Evolutionary conservation across 2,329 filamentous ascomycete genomes (phyloP).

Genomic region (Remersonia thermophila): DNA sequence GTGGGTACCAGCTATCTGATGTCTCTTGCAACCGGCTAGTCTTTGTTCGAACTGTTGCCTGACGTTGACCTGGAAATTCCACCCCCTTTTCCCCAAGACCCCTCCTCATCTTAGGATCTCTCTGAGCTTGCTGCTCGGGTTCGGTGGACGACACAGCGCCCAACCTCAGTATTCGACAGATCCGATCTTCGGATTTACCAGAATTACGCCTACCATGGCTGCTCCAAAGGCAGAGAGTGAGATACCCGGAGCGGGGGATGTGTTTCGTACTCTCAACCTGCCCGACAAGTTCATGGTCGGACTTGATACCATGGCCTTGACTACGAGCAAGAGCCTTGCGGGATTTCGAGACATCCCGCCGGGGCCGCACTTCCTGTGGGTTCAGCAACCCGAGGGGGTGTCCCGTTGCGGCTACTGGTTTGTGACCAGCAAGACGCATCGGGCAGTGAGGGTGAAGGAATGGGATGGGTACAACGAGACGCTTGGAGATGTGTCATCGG

Average conservation of each 20-base stretch:
- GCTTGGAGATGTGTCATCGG: slow-evolving; percentile 35
- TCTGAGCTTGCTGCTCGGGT: too few species aligned
- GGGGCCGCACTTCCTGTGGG: slow-evolving; percentile 49
- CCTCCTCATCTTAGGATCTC: too few species aligned
- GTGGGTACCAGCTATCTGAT: too few species aligned
- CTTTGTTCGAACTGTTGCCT: too few species aligned
- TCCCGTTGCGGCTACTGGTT: slow-evolving; percentile 50
- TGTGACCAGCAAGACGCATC: slow-evolving; percentile 22
- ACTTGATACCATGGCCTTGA: slow-evolving; percentile 39
- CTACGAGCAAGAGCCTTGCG: slow-evolving; percentile 27
- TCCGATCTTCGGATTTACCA: too few species aligned
- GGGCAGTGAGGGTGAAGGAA: slow-evolving; percentile 33
- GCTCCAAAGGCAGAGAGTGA: too few species aligned
- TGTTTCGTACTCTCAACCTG: slow-evolving; percentile 40
- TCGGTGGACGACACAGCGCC: too few species aligned
- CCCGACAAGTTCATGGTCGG: slow-evolving; percentile 40
- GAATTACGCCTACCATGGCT: too few species aligned
- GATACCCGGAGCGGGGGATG: slow-evolving; percentile 30
- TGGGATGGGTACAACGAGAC: slow-evolving; percentile 47
- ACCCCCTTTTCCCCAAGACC: too few species aligned
- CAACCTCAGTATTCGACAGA: too few species aligned
- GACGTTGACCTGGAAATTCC: too few species aligned
- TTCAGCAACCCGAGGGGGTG: slow-evolving; percentile 34
- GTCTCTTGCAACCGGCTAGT: too few species aligned
- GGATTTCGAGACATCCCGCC: slow-evolving; percentile 43